Evolutionary conservation across 1,139 yeast species (phyloP).

Genomic region (Geotrichum histeridarum): DNA sequence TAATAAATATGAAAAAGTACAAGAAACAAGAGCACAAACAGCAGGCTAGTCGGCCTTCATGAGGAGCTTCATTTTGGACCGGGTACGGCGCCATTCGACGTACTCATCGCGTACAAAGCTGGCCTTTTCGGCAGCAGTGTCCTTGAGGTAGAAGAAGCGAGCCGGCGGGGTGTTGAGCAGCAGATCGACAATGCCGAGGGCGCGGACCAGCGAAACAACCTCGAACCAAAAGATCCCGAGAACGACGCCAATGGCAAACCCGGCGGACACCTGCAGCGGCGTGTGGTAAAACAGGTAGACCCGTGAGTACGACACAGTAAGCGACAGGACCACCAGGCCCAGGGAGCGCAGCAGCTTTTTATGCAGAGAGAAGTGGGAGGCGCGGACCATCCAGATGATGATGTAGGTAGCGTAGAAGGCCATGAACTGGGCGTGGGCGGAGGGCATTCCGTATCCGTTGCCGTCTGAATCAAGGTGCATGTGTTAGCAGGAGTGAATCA

Average conservation of each 20-base stretch:
- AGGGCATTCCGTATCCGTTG: conserved; percentile 89
- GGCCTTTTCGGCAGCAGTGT: conserved; percentile 35
- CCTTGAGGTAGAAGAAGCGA: conserved; percentile 36
- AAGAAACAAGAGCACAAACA: background rate
- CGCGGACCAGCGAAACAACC: conserved; percentile 43
- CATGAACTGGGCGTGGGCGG: conserved; percentile 95
- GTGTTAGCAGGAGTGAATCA: background rate
- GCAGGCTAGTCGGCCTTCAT: conserved; percentile 27
- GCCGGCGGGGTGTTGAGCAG: conserved; percentile 10
- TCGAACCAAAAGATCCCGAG: conserved; percentile 58
- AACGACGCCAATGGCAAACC: conserved; percentile 56
- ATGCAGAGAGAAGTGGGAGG: conserved; percentile 31
- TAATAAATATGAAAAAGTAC: background rate
- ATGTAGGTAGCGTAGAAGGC: conserved; percentile 73
- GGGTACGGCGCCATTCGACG: conserved; percentile 28
- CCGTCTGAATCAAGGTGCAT: conserved; percentile 31
- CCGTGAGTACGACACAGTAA: conserved; percentile 64
- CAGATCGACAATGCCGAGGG: conserved; percentile 33
- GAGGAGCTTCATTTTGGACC: conserved; percentile 30
- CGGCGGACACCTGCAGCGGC: conserved; percentile 65
- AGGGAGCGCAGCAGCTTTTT: conserved; percentile 32
- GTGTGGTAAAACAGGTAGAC: conserved; percentile 78
- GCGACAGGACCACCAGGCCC: conserved; percentile 34
- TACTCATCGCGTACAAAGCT: conserved; percentile 36
- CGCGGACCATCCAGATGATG: conserved; percentile 45